Conservation (phyloP, 2,329 filamentous ascomycete genomes). For the Beauveria brongniartii region DNA sequence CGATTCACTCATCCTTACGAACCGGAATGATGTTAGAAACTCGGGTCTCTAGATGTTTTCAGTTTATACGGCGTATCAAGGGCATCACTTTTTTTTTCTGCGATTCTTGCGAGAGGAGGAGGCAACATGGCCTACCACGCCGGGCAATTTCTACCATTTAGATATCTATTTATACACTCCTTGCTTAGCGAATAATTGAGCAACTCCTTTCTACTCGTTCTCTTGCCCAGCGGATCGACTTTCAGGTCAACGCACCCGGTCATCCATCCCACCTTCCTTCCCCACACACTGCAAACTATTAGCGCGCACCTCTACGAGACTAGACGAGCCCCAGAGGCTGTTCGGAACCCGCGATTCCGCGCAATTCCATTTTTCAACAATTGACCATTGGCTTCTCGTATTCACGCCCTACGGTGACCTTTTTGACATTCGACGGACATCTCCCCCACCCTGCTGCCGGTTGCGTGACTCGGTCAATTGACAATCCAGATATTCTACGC, state of each 20-base stretch:
- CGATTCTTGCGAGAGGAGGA: background rate
- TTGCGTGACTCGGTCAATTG: background rate
- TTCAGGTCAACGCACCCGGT: background rate
- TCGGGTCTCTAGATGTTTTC: background rate
- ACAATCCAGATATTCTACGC: background rate
- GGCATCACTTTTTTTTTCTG: background rate
- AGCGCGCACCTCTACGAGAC: too few relatives aligned
- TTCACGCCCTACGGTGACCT: background rate
- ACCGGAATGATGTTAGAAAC: background rate
- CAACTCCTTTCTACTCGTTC: too few relatives aligned
- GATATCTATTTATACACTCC: background rate
- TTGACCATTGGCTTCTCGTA: background rate
- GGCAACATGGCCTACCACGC: background rate
- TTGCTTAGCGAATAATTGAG: background rate
- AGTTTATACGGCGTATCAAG: slow-evolving; percentile 1
- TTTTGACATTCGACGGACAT: background rate
- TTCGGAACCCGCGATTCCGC: slow-evolving; percentile 2
- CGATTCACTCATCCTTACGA: background rate
- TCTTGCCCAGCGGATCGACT: too few relatives aligned
- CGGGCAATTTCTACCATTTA: background rate
- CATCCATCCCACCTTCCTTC: background rate
- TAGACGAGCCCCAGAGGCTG: too few relatives aligned
- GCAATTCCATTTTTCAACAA: background rate
- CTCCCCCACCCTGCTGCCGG: background rate
- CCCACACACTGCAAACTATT: background rate